Percentiles rank a stretch among this genome's conserved stretches.
phyloP scores from a whole-genome alignment of 805 yeast species.

The Ogataea henricii region DNA sequence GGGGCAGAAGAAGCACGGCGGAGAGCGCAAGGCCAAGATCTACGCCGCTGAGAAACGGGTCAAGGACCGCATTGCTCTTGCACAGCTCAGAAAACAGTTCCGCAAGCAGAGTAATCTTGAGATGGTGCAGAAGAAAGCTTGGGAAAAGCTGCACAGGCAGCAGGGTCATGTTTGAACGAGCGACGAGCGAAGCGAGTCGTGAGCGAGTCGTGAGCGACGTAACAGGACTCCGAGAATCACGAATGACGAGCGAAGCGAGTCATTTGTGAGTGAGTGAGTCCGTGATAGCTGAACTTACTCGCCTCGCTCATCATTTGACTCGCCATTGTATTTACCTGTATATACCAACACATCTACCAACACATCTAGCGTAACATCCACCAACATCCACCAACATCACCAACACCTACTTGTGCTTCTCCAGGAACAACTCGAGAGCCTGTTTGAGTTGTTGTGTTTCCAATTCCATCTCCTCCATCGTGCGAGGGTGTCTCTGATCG shows the following conservation, averaged over 20 bases:
- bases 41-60: slow-evolving; percentile 60
- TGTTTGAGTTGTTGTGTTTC: slow-evolving; percentile 65
- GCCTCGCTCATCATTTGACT: no score
- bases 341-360: slow-evolving; percentile 3
- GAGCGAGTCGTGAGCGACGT: no score
- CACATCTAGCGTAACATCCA: no score
- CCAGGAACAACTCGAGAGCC: slow-evolving; percentile 39
- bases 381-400: no score
- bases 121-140: slow-evolving; percentile 17
- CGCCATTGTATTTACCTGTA: not conserved
- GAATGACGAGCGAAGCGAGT: no score
- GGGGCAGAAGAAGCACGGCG: slow-evolving; percentile 79
- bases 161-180: not conserved
- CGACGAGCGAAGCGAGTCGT: no score
- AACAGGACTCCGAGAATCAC: no score
- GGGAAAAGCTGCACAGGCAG: slow-evolving; percentile 29
- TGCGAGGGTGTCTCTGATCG: slow-evolving; percentile 57
- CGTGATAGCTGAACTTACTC: no score
- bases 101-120: slow-evolving; percentile 24
- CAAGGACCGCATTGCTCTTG: slow-evolving; percentile 47
- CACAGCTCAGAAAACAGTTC: slow-evolving; percentile 33
- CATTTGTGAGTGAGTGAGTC: no score
- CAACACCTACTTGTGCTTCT: no score
- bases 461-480: slow-evolving; percentile 62
- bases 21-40: slow-evolving; percentile 79